Base-by-base conservation (phyloP, 768 basidiomycete genomes). In the Pleurotus cornucopiae region DNA sequence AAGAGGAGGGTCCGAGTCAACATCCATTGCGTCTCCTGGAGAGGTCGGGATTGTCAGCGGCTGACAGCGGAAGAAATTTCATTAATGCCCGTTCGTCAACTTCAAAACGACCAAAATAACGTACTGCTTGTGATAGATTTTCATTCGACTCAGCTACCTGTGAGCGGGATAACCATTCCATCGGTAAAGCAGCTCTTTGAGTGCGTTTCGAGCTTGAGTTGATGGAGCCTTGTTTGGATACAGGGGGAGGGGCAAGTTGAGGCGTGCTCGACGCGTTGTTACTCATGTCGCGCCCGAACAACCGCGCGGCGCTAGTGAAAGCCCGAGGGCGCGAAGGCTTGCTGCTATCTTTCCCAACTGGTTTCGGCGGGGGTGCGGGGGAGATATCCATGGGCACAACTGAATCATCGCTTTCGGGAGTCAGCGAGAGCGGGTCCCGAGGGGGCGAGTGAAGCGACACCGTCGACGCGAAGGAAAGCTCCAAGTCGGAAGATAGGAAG, bases 371-470 rank as follows among this genome's bases (percentile, higher is more conserved):
- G 62, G 70, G 86, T 20, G 79, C 81, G 6, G 91, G 91, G 3
- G 90, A 92, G 46, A 93, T 86, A 64, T 92, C 90, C 91, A 92
- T 92, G 3, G 88, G 80, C 51, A 85, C 77, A 49, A 79, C 73
- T 60, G 75, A 76, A 41, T 73, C 76, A 6, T 53, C 51, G 61
- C 69, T 72, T 21, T 84, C 83, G 26, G 77, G 71, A 5, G 77
- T 63, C 47, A 85, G 71, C 38, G 71, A 68, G 54, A 76, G 62
- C 49, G 73, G 65, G 25, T 80, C 75, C 20, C 43, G 77, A 12
- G 83, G 76, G 34, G 90, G 88, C 23, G 89, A 89, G 64, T 88
- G 78, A 46, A 93, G 72, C 5, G 91, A 93, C 68, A 92, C 85
- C 58, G 80, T 89, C 26, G 89, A 91, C 5, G 88, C 88, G 64